Evolutionary conservation across 177 flowering plant genomes (phyloP).

Genomic region (Tripterygium wilfordii): DNA sequence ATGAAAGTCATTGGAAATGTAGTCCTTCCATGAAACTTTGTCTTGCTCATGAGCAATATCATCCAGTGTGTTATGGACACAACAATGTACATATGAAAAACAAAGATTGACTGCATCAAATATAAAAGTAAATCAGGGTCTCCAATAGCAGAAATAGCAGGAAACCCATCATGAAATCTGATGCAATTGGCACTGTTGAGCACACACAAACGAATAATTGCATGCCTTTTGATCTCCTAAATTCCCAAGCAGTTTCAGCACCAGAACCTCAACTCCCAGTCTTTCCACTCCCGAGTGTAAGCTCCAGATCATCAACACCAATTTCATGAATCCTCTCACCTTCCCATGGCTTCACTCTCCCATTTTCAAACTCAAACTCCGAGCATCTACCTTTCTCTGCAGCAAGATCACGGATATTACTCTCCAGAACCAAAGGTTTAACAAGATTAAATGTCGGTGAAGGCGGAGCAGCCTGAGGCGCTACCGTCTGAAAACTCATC

Average conservation of each 20-base stretch:
- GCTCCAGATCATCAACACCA: slow-evolving; percentile 81
- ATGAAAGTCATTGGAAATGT: background rate
- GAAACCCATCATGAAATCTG: no score
- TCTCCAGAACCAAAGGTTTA: slow-evolving; percentile 40
- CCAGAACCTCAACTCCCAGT: slow-evolving; percentile 10
- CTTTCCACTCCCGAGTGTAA: slow-evolving; percentile 79
- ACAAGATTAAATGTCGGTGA: slow-evolving; percentile 90
- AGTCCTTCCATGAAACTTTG: background rate
- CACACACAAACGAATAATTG: no score
- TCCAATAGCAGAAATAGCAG: background rate
- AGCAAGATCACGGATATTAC: slow-evolving; percentile 11
- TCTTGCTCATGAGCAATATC: background rate
- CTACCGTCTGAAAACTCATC: slow-evolving; percentile 64
- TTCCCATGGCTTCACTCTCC: slow-evolving; percentile 83
- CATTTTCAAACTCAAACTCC: slow-evolving; percentile 78
- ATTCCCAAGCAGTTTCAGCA: background rate
- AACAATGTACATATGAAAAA: background rate
- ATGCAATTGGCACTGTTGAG: no score
- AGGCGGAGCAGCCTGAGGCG: slow-evolving; percentile 46
- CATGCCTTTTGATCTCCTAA: background rate
- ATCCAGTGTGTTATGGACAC: background rate
- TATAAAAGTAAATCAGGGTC: no score
- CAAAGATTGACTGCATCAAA: no score
- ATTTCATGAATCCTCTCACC: slow-evolving; percentile 92
- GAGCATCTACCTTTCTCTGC: slow-evolving; percentile 35